Evolutionary conservation across 805 yeast genomes (phyloP), one percentile per base, ranked within the genome.

Genomic region (Nakazawaea peltata): DNA sequence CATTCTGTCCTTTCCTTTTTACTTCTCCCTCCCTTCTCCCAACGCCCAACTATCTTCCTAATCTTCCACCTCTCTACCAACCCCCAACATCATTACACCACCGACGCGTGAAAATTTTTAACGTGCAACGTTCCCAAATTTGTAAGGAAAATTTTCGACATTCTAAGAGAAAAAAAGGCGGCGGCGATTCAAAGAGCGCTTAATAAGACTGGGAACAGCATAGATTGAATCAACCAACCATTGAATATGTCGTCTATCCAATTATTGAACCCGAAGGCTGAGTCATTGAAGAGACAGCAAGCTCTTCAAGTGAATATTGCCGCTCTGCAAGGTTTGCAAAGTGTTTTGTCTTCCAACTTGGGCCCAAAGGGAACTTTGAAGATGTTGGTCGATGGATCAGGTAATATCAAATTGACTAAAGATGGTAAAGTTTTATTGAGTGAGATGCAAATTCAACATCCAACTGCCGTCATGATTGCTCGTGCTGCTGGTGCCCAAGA

Each of bases 401-500:
- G 98, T 21, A 77, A 81, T 50, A 83, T 92, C 59, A 92, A 92
- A 62, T 75, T 92, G 49, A 92, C 98, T 36, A 92, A 92, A 54
- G 98, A 92, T 57, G 98, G 98, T 35, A 88, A 90, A 54, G 97
- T 92, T 6, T 65, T 92, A 38, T 67, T 92, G 41, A 74, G 83
- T 27, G 98, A 92, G 55, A 92, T 92, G 98, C 98, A 92, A 63
- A 90, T 90, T 59, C 92, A 83, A 56, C 78, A 82, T 43, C 94
- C 94, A 9, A 83, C 94, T 3, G 94, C 94, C 0, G 83, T 82
- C 24, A 76, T 82, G 83, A 82, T 82, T 61, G 95, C 98, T 3
- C 73, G 97, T 45, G 98, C 97, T 11, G 98, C 98, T 33, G 77
- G 95, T 30, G 97, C 98, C 0, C 98, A 92, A 61, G 98, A 92